Evolutionary conservation across 179 eudicot species (phyloP).

Genomic region (Silene vulgaris): DNA sequence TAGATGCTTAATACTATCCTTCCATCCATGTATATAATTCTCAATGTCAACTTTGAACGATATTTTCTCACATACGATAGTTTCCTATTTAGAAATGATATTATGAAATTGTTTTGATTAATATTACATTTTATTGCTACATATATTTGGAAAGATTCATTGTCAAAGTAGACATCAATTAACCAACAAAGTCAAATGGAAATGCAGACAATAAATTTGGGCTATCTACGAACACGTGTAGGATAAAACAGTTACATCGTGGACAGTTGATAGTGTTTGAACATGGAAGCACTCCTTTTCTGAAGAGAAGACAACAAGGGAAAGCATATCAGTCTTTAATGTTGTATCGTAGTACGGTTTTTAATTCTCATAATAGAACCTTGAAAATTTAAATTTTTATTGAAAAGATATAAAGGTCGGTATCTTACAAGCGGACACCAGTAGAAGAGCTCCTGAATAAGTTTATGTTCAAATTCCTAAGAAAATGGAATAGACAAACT

Average conservation of each 20-base stretch:
- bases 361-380: not conserved
- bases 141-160: too few relatives aligned
- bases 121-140: not conserved
- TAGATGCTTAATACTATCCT: not conserved
- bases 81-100: too few relatives aligned
- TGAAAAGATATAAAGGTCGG: not conserved
- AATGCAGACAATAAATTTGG: not conserved
- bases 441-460: constrained; percentile 57
- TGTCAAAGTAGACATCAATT: not conserved
- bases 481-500: constrained; percentile 5
- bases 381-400: not conserved
- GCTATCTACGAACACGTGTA: not conserved
- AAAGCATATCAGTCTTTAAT: constrained; percentile 20
- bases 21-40: not conserved
- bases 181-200: not conserved
- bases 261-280: constrained; percentile 41
- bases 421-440: constrained; percentile 42
- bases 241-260: constrained; percentile 30
- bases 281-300: constrained; percentile 58
- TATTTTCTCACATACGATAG: not conserved
- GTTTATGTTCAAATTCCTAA: constrained; percentile 58
- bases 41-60: not conserved
- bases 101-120: not conserved
- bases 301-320: constrained; percentile 27
- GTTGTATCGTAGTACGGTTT: not conserved